These are phyloP conservation scores for Penicillium fimorum DNA, from an alignment of 495 filamentous ascomycete genomes.

Conservation along the genomic window DNA sequence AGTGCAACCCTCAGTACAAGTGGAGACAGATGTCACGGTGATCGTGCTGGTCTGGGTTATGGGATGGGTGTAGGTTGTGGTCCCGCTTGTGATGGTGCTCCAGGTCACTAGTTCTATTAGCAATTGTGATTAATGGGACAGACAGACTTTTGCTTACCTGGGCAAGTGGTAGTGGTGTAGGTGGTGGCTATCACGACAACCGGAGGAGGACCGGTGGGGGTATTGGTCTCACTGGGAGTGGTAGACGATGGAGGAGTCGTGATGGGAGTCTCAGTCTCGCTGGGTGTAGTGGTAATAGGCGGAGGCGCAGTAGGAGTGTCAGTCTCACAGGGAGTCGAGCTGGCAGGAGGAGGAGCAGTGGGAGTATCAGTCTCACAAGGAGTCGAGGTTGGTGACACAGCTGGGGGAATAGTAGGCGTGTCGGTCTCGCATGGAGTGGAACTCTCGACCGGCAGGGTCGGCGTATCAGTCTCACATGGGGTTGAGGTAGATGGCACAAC, in stretches of 20 bases:
- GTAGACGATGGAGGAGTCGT: slow-evolving; percentile 2
- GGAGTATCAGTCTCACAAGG: slow-evolving; percentile 14
- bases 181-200: slow-evolving; percentile 22
- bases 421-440: slow-evolving; percentile 17
- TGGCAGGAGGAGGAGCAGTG: background rate
- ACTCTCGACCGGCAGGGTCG: slow-evolving; percentile 6
- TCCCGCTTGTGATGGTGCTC: slow-evolving; percentile 26
- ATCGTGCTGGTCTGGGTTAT: slow-evolving; percentile 29
- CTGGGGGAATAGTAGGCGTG: slow-evolving; percentile 5
- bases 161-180: slow-evolving; percentile 26
- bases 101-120: slow-evolving; percentile 24
- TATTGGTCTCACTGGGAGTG: slow-evolving; percentile 7
- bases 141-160: slow-evolving; percentile 17
- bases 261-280: slow-evolving; percentile 8
- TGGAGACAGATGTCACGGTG: slow-evolving; percentile 25
- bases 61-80: slow-evolving; percentile 26
- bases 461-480: slow-evolving; percentile 20
- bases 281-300: slow-evolving; percentile 1
- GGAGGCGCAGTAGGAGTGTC: slow-evolving; percentile 4
- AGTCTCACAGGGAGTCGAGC: slow-evolving; percentile 13
- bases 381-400: slow-evolving; percentile 1
- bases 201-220: slow-evolving; percentile 9
- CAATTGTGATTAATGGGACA: background rate
- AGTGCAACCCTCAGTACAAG: slow-evolving; percentile 21
- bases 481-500: no score